phyloP scores from a whole-genome alignment of 768 basidiomycete species.

The Boletus rubroflammeus region DNA sequence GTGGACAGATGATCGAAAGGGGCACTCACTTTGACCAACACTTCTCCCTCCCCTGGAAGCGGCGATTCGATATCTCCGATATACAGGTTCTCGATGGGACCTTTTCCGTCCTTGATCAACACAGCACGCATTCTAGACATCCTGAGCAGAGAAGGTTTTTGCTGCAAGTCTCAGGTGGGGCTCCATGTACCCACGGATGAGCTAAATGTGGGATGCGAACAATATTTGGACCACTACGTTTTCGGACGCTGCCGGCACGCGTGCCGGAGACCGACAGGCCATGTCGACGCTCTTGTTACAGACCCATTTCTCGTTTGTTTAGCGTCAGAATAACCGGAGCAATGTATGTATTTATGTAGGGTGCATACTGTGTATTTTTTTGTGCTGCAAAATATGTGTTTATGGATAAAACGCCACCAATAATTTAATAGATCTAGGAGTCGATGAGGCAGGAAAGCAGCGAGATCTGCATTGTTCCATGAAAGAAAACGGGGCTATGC shows the following conservation, averaged over 20 bases:
- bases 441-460: neutral
- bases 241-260: neutral
- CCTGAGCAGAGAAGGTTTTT: neutral
- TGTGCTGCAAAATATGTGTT: neutral
- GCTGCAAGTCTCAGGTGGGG: neutral
- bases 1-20: neutral
- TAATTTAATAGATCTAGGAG: too few relatives aligned
- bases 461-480: neutral
- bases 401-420: neutral
- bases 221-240: neutral
- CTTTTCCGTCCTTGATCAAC: constrained; percentile 70
- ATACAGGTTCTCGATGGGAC: constrained; percentile 73
- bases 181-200: neutral
- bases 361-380: neutral
- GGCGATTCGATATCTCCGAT: constrained; percentile 71
- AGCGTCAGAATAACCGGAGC: neutral
- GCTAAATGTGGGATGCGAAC: neutral
- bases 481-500: neutral
- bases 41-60: constrained; percentile 50
- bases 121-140: constrained; percentile 66
- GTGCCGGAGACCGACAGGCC: neutral
- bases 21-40: constrained; percentile 70
- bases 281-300: neutral
- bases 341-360: neutral
- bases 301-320: neutral